A percentile compares a stretch with the other conserved stretches of the same genome.
These are phyloP conservation scores for Evernia prunastri DNA, from an alignment of 495 filamentous ascomycete species.

Conservation along the genomic window DNA sequence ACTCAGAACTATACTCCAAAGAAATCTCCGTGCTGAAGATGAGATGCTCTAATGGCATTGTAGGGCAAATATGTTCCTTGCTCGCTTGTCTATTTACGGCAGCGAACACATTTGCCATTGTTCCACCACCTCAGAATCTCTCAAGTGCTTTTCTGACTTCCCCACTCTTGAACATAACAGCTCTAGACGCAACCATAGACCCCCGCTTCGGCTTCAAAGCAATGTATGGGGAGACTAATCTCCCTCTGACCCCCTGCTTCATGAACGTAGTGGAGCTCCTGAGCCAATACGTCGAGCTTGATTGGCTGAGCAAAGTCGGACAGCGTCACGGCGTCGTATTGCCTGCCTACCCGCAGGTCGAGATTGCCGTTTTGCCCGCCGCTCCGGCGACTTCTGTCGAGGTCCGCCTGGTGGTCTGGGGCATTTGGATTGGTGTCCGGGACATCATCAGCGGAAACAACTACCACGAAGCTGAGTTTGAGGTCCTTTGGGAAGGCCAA, in stretches of 20 bases:
- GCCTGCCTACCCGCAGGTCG: constrained; percentile 2
- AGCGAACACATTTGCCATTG: not conserved
- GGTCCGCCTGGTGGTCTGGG: constrained; percentile 3
- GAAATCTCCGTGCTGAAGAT: not conserved
- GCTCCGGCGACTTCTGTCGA: not conserved
- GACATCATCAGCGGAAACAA: not conserved
- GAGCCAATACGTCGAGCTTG: constrained; percentile 6
- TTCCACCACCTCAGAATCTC: not conserved
- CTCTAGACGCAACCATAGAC: not conserved
- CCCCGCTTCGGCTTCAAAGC: not conserved
- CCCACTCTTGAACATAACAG: not conserved
- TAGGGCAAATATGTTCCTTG: not conserved
- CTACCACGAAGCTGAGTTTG: constrained; percentile 1
- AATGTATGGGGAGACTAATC: not conserved
- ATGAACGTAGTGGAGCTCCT: constrained; percentile 11
- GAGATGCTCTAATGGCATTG: not conserved
- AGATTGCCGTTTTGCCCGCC: not conserved
- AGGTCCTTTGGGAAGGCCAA: not conserved
- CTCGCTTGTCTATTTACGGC: not conserved
- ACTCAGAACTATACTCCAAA: not conserved
- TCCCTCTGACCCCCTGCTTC: constrained; percentile 4
- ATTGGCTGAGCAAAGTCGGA: constrained; percentile 1
- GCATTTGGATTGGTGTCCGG: not conserved
- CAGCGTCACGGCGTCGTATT: not conserved
- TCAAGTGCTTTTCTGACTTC: not conserved